These are phyloP conservation scores for Stephania yunnanensis DNA, from an alignment of 164 flowering plant species.

Conservation along the genomic window DNA sequence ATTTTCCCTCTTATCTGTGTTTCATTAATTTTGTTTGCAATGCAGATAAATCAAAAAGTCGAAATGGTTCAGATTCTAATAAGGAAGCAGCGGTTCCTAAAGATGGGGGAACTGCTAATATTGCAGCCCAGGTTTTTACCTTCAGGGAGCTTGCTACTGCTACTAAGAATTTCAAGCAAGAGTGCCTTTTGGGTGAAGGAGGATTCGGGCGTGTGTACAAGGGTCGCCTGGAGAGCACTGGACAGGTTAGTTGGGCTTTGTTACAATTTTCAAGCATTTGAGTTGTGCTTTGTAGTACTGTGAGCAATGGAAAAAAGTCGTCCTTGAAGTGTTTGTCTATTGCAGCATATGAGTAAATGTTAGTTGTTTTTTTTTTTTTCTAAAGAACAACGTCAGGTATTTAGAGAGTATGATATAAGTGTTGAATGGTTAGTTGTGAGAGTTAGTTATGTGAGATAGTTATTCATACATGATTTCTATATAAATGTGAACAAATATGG, in stretches of 20 bases:
- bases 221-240: slow-evolving; percentile 74
- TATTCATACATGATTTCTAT: too few species aligned
- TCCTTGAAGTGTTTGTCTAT: too few species aligned
- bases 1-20: background rate
- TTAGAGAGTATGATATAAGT: too few species aligned
- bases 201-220: slow-evolving; percentile 92
- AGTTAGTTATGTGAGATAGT: too few species aligned
- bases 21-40: slow-evolving; percentile 14
- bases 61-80: slow-evolving; percentile 47
- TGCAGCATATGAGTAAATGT: too few species aligned
- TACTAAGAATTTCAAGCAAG: slow-evolving; percentile 75
- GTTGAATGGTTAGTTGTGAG: too few species aligned
- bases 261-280: background rate
- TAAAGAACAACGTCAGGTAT: too few species aligned
- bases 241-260: slow-evolving; percentile 44
- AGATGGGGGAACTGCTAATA: slow-evolving; percentile 56
- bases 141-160: slow-evolving; percentile 81
- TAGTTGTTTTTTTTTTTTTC: too few species aligned
- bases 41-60: slow-evolving; percentile 56
- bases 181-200: slow-evolving; percentile 82
- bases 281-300: background rate
- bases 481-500: too few species aligned
- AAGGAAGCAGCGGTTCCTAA: slow-evolving; percentile 47
- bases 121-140: slow-evolving; percentile 82
- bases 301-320: background rate